Conservation (phyloP, 176 grass and related monocot genomes). For the Oryza coarctata region DNA sequence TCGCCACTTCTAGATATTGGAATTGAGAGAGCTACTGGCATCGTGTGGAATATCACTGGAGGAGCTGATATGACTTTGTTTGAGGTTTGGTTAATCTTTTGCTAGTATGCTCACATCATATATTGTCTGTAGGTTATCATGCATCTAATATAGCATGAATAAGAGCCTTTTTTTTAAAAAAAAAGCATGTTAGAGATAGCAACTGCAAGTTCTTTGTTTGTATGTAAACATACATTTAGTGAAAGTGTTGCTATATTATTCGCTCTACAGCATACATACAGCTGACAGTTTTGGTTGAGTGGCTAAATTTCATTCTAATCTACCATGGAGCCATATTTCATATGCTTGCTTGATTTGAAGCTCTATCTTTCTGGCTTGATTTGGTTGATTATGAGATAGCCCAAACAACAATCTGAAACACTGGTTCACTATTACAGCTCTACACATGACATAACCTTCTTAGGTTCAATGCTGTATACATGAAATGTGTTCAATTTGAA, state of each 20-base stretch:
- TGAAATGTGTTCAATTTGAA: neutral
- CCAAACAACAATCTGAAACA: neutral
- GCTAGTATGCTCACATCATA: neutral
- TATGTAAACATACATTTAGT: slow-evolving; percentile 4
- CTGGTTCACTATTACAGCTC: neutral
- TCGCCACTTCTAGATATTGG: slow-evolving; percentile 91
- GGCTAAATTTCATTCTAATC: slow-evolving; percentile 5
- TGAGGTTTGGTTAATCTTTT: slow-evolving; percentile 62
- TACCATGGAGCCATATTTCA: neutral
- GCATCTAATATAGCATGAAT: neutral
- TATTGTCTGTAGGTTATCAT: neutral
- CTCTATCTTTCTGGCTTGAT: neutral
- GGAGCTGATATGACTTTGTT: slow-evolving; percentile 81
- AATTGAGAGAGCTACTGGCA: slow-evolving; percentile 90
- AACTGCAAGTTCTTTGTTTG: slow-evolving; percentile 1
- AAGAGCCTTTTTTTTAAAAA: neutral
- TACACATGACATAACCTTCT: neutral
- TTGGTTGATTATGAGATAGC: slow-evolving; percentile 15
- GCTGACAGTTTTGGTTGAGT: slow-evolving; percentile 1
- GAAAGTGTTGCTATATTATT: neutral
- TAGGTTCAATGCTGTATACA: neutral
- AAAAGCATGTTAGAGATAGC: neutral
- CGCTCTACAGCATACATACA: neutral
- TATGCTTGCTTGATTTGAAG: slow-evolving; percentile 19
- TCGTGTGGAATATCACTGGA: slow-evolving; percentile 95